phyloP scores from a whole-genome alignment of 179 eudicot species.

The Camellia oleifera region DNA sequence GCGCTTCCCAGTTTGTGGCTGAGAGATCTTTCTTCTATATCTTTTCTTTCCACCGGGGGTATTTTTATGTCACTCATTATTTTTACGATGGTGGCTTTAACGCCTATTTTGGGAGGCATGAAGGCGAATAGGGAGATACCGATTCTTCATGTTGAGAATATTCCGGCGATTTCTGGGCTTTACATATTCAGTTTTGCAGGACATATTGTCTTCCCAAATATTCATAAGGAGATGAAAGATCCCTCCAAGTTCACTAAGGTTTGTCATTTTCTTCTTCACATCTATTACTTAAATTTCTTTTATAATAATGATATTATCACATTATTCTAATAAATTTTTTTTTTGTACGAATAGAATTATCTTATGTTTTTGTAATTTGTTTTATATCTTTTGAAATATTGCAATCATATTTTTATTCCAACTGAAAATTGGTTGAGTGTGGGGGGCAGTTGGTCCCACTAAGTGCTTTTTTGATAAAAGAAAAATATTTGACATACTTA shows the following conservation, averaged over 20 bases:
- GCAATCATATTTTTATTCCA: no score
- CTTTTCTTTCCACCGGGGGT: conserved; percentile 68
- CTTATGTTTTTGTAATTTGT: no score
- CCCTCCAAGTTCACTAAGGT: conserved; percentile 74
- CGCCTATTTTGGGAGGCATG: conserved; percentile 49
- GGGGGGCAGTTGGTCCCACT: no score
- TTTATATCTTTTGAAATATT: no score
- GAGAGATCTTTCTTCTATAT: conserved; percentile 59
- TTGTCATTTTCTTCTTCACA: not conserved
- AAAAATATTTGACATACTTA: no score
- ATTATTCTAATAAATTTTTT: no score
- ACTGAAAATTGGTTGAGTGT: no score
- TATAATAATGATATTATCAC: no score
- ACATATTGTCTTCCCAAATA: conserved; percentile 74
- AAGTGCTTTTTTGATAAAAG: no score
- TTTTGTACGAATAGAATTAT: no score
- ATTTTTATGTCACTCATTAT: conserved; percentile 63
- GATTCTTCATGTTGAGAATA: conserved; percentile 38
- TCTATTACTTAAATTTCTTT: not conserved
- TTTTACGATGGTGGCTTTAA: conserved; percentile 47
- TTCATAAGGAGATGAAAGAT: conserved; percentile 65
- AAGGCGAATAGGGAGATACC: conserved; percentile 44
- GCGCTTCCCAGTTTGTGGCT: conserved; percentile 79
- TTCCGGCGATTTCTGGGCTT: conserved; percentile 69
- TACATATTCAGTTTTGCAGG: conserved; percentile 70